A percentile compares a stretch with the other conserved stretches of the same genome.
These are phyloP conservation scores for Hirschioporus abietinus DNA, from an alignment of 768 basidiomycete species.

Conservation along the genomic window DNA sequence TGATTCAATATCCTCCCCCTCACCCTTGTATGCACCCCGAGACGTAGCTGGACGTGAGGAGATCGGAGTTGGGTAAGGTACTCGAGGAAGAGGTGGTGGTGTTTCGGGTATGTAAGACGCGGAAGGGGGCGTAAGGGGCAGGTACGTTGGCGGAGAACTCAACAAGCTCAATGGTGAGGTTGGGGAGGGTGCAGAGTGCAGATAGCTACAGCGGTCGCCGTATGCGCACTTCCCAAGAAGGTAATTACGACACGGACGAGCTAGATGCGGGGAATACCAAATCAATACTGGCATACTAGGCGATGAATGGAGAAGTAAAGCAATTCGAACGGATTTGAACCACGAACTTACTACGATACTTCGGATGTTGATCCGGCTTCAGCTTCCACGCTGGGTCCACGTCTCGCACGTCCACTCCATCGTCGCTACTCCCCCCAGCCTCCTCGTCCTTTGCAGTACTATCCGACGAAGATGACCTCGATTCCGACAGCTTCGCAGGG, in stretches of 20 bases:
- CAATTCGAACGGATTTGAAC: not conserved
- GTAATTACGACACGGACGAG: constrained; percentile 4
- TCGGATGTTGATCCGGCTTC: constrained; percentile 2
- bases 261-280: constrained; percentile 1
- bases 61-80: not conserved
- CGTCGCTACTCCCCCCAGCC: not conserved
- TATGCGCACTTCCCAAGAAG: constrained; percentile 2
- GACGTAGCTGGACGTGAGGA: not conserved
- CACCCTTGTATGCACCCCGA: not conserved
- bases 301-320: not conserved
- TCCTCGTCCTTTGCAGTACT: not conserved
- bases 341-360: constrained; percentile 3
- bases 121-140: not conserved
- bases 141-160: not conserved
- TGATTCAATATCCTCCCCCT: not conserved
- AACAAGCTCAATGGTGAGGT: not conserved
- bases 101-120: not conserved
- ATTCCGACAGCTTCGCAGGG: not conserved
- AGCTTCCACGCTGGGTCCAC: not conserved
- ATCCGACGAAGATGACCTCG: not conserved
- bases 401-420: not conserved
- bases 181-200: not conserved
- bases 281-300: not conserved
- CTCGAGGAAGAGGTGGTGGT: not conserved
- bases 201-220: constrained; percentile 1